phyloP scores from a whole-genome alignment of 2,329 filamentous ascomycete species.

The Aureobasidium leucospermi region DNA sequence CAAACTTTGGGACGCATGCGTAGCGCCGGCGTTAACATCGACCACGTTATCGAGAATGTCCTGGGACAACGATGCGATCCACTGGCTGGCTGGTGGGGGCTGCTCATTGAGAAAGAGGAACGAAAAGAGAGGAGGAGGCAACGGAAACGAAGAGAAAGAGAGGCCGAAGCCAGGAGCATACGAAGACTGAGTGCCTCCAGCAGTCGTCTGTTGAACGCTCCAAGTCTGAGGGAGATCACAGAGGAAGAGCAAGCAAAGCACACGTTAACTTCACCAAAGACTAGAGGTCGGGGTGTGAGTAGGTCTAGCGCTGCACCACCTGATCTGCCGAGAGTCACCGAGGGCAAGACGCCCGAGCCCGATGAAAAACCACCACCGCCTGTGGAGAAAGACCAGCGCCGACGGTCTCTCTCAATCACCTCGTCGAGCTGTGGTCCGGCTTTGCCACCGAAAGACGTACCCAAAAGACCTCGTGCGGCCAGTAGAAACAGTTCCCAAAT shows the following conservation, averaged over 20 bases:
- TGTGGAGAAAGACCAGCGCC: constrained; percentile 64
- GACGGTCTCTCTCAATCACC: constrained; percentile 50
- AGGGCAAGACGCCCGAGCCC: constrained; percentile 43
- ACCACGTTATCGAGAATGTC: constrained; percentile 90
- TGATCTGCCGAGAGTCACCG: constrained; percentile 71
- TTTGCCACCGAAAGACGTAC: constrained; percentile 75
- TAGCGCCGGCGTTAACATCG: constrained; percentile 86
- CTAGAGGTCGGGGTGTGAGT: constrained; percentile 70
- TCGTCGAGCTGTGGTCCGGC: constrained; percentile 74
- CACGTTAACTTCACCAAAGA: constrained; percentile 50
- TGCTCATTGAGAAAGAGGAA: constrained; percentile 89
- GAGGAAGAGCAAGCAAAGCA: constrained; percentile 53
- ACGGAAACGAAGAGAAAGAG: constrained; percentile 74
- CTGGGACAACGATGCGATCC: constrained; percentile 82
- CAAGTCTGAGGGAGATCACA: constrained; percentile 65
- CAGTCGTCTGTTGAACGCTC: constrained; percentile 70
- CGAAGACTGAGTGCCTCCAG: constrained; percentile 83
- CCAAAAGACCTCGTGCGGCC: constrained; percentile 48
- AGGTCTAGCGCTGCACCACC: constrained; percentile 55
- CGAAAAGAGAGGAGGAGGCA: constrained; percentile 76
- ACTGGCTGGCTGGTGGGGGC: constrained; percentile 90
- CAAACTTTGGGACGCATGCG: constrained; percentile 89
- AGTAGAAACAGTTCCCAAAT: constrained; percentile 61
- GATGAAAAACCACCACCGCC: constrained; percentile 53
- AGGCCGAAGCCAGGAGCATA: constrained; percentile 71